Percentiles rank a stretch among this genome's conserved stretches.
Evolutionary conservation across 2,329 filamentous ascomycete genomes (phyloP).

Genomic region (Scleromitrula shiraiana): DNA sequence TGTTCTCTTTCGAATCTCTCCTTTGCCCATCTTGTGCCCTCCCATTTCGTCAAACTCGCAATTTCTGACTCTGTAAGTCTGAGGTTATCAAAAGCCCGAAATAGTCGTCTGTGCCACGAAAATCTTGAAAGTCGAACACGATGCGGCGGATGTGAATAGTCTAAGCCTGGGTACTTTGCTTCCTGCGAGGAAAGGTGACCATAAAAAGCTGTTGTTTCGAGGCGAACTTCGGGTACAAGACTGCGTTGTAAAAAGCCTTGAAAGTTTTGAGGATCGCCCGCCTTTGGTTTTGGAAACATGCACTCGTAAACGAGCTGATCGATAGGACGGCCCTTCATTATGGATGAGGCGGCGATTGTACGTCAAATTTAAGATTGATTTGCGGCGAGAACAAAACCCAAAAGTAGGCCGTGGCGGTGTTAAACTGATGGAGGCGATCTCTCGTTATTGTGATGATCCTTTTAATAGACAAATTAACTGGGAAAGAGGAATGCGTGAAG

Average conservation of each 20-base stretch:
- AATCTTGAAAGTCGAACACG: constrained; percentile 71
- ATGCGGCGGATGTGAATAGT: constrained; percentile 67
- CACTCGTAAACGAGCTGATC: constrained; percentile 66
- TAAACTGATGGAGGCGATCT: neutral
- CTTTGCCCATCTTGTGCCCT: constrained; percentile 76
- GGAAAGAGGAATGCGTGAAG: too few species aligned
- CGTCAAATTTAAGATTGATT: constrained; percentile 1
- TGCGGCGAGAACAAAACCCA: neutral
- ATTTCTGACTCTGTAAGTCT: constrained; percentile 64
- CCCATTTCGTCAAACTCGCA: constrained; percentile 67
- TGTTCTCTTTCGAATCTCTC: constrained; percentile 73
- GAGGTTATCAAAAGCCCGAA: constrained; percentile 65
- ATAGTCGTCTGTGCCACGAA: constrained; percentile 67
- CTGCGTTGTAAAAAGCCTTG: constrained; percentile 59
- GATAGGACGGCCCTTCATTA: constrained; percentile 61
- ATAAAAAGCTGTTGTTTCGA: constrained; percentile 66
- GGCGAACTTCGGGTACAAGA: constrained; percentile 66
- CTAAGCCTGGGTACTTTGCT: constrained; percentile 73
- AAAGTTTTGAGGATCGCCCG: constrained; percentile 64
- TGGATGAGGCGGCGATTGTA: constrained; percentile 4
- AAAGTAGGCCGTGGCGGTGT: constrained; percentile 2
- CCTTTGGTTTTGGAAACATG: constrained; percentile 62
- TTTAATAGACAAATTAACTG: constrained; percentile 2
- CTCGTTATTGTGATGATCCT: neutral
- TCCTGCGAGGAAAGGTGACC: constrained; percentile 72